phyloP scores from a whole-genome alignment of 2,329 filamentous ascomycete genomes.

The Diaporthe sp. region DNA sequence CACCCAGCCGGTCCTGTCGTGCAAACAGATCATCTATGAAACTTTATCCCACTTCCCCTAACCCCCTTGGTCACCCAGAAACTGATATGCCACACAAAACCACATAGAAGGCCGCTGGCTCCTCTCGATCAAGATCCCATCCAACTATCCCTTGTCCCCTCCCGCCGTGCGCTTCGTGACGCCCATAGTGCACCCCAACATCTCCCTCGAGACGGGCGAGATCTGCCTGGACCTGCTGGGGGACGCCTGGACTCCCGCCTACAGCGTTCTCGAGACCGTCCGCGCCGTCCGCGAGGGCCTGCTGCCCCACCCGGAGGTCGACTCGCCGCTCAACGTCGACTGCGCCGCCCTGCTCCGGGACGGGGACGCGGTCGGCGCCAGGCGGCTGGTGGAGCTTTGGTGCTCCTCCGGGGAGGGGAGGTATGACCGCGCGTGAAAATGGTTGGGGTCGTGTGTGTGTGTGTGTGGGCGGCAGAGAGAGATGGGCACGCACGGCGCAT shows the following conservation, averaged over 20 bases:
- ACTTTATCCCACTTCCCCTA: neutral
- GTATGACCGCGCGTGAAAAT: slow-evolving; percentile 52
- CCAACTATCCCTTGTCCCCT: slow-evolving; percentile 81
- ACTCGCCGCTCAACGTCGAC: slow-evolving; percentile 84
- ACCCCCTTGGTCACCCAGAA: neutral
- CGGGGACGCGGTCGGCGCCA: slow-evolving; percentile 75
- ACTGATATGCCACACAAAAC: neutral
- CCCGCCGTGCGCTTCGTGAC: slow-evolving; percentile 87
- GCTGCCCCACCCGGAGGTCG: slow-evolving; percentile 73
- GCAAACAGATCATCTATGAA: neutral
- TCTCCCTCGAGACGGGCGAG: slow-evolving; percentile 77
- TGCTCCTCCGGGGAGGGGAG: slow-evolving; percentile 59
- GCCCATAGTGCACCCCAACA: slow-evolving; percentile 86
- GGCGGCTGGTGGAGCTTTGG: slow-evolving; percentile 78
- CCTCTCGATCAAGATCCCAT: slow-evolving; percentile 79
- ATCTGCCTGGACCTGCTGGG: slow-evolving; percentile 92
- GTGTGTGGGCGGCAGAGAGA: neutral
- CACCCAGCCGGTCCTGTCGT: neutral
- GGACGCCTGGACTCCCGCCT: slow-evolving; percentile 85
- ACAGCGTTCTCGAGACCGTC: slow-evolving; percentile 81
- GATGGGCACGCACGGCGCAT: neutral
- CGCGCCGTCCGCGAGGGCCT: slow-evolving; percentile 77
- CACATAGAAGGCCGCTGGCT: slow-evolving; percentile 79
- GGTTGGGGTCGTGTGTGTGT: neutral
- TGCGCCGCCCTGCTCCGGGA: slow-evolving; percentile 75